A percentile compares a stretch with the other conserved stretches of the same genome.
phyloP scores from a whole-genome alignment of 805 yeast species.

The Ogataea glucozyma region DNA sequence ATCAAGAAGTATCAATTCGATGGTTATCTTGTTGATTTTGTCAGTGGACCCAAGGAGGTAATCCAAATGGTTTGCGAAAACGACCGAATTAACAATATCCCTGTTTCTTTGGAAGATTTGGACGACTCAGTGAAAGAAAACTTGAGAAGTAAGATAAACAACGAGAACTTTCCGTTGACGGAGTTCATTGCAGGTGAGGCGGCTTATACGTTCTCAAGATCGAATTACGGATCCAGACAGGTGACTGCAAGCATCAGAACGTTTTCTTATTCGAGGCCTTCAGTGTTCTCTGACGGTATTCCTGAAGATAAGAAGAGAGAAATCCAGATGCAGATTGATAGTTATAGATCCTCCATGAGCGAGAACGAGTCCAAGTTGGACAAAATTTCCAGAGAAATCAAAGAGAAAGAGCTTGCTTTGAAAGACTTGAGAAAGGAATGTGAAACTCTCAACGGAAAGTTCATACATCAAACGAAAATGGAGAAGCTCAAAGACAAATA shows the following conservation, averaged over 20 bases:
- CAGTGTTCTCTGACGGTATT: slow-evolving; percentile 37
- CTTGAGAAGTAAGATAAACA: slow-evolving; percentile 36
- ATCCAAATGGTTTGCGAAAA: slow-evolving; percentile 67
- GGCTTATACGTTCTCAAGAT: slow-evolving; percentile 50
- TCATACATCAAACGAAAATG: slow-evolving; percentile 16
- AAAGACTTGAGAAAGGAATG: slow-evolving; percentile 12
- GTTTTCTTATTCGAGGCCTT: slow-evolving; percentile 21
- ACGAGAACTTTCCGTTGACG: slow-evolving; percentile 48
- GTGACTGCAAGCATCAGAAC: slow-evolving; percentile 44
- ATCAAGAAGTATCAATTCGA: slow-evolving; percentile 66
- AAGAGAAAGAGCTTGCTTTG: slow-evolving; percentile 6
- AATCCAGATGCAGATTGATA: slow-evolving; percentile 20
- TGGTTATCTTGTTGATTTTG: slow-evolving; percentile 70
- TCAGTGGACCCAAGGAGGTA: slow-evolving; percentile 73
- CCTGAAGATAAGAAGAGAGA: slow-evolving; percentile 30
- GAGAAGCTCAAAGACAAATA: slow-evolving; percentile 18
- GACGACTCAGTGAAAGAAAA: slow-evolving; percentile 38
- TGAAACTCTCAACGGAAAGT: slow-evolving; percentile 13
- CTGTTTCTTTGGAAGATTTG: slow-evolving; percentile 56
- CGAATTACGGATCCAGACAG: slow-evolving; percentile 65
- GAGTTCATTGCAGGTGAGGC: slow-evolving; percentile 63
- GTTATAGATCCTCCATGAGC: slow-evolving; percentile 9
- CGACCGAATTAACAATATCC: slow-evolving; percentile 54
- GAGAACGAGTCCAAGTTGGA: slow-evolving; percentile 13
- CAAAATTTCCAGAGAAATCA: slow-evolving; percentile 7